A percentile compares a stretch with the other conserved stretches of the same genome.
These are phyloP conservation scores for Cladosporium phlei DNA, from an alignment of 2,329 filamentous ascomycete species.

Conservation along the genomic window DNA sequence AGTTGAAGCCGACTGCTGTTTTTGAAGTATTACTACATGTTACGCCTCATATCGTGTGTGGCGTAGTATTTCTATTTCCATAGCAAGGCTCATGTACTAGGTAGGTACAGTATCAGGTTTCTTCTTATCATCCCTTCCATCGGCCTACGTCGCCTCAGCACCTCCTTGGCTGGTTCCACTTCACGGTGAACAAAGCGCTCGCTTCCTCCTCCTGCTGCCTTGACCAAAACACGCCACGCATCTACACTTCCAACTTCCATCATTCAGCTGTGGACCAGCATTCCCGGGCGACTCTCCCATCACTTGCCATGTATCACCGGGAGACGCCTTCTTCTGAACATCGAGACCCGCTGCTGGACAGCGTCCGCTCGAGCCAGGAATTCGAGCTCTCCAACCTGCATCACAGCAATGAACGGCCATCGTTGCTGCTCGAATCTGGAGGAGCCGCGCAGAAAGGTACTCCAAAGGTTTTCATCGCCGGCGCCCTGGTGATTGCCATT, in stretches of 20 bases:
- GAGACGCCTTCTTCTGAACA: slow-evolving; percentile 13
- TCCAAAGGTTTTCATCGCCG: slow-evolving; percentile 16
- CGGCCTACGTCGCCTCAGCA: background rate
- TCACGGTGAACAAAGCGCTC: slow-evolving; percentile 13
- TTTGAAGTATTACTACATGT: too few relatives aligned
- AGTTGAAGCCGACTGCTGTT: background rate
- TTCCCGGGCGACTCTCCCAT: background rate
- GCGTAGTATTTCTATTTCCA: too few relatives aligned
- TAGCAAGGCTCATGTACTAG: too few relatives aligned
- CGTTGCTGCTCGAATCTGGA: slow-evolving; percentile 9
- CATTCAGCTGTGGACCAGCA: slow-evolving; percentile 8
- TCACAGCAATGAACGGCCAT: slow-evolving; percentile 19
- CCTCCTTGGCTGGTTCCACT: slow-evolving; percentile 10
- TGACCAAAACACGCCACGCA: slow-evolving; percentile 9
- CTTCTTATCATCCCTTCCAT: background rate
- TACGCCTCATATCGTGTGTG: too few relatives aligned
- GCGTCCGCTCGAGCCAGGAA: slow-evolving; percentile 17
- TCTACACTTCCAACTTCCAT: slow-evolving; percentile 4
- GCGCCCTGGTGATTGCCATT: slow-evolving; percentile 25
- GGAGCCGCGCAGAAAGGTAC: slow-evolving; percentile 9
- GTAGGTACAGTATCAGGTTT: too few relatives aligned
- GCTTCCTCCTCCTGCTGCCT: background rate
- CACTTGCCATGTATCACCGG: slow-evolving; percentile 1
- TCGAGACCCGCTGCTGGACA: slow-evolving; percentile 21
- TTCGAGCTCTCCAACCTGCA: slow-evolving; percentile 18